A percentile compares a stretch with the other conserved stretches of the same genome.
phyloP scores from a whole-genome alignment of 176 grass and related monocot genomes.

The Zoysia pacifica region DNA sequence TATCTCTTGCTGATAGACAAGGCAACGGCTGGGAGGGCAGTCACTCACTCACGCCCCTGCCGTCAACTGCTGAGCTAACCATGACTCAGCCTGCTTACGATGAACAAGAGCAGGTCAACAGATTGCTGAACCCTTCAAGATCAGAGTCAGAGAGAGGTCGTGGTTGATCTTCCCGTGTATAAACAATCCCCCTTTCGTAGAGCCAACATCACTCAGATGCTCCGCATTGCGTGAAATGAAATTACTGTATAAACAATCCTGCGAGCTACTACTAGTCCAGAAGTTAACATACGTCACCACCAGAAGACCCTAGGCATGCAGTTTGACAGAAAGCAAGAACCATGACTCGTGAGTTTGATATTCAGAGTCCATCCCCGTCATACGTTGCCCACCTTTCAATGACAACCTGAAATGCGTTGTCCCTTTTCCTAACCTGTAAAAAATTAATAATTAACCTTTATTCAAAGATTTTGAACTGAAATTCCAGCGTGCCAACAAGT shows the following conservation, averaged over 20 bases:
- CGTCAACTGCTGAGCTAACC: conserved; percentile 39
- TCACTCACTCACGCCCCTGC: conserved; percentile 31
- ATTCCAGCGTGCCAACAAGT: conserved; percentile 5
- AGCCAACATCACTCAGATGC: too few species aligned
- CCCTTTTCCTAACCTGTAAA: conserved; percentile 80
- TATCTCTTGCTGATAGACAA: conserved; percentile 43
- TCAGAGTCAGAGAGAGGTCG: neutral
- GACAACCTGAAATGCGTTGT: conserved; percentile 77
- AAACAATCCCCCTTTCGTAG: too few species aligned
- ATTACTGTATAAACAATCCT: too few species aligned
- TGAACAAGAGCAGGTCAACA: conserved; percentile 19
- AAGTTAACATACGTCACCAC: too few species aligned
- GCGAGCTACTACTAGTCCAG: too few species aligned
- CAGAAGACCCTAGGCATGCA: neutral
- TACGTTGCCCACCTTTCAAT: conserved; percentile 96
- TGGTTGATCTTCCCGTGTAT: too few species aligned
- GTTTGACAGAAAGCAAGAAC: conserved; percentile 24
- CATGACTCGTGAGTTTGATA: neutral
- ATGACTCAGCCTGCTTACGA: neutral
- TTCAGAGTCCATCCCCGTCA: conserved; percentile 91
- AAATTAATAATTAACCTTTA: conserved; percentile 26
- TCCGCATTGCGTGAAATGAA: too few species aligned
- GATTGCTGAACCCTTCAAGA: conserved; percentile 10
- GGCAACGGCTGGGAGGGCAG: conserved; percentile 1
- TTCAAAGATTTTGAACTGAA: neutral